Percentiles rank a stretch among this genome's conserved stretches.
Conservation (phyloP, 2,329 filamentous ascomycete species). For the Fusarium udum region DNA sequence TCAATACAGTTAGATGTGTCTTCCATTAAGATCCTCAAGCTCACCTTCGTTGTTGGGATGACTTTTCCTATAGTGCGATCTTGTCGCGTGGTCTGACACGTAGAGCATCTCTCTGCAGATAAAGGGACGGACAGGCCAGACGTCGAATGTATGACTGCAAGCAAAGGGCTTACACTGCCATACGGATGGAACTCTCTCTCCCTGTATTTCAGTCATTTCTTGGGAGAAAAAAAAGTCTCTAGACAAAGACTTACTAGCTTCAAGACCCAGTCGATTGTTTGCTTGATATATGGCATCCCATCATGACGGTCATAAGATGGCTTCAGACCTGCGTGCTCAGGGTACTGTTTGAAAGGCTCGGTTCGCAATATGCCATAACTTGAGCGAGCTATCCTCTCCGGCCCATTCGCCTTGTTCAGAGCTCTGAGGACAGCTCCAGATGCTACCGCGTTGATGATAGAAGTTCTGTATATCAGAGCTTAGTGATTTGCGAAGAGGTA, state of each 20-base stretch:
- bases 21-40: accelerated
- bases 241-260: neutral
- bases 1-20: accelerated
- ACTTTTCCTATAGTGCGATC: neutral
- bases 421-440: neutral
- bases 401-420: neutral
- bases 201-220: neutral
- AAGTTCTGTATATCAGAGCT: neutral
- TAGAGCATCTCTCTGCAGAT: neutral
- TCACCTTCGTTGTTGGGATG: neutral
- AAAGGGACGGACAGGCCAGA: neutral
- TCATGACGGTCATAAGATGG: neutral
- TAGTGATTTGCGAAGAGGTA: too few species aligned
- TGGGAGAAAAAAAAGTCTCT: accelerated
- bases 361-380: neutral
- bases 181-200: accelerated
- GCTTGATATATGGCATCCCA: neutral
- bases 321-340: neutral
- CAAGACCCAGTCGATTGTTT: neutral
- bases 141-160: neutral
- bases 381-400: neutral
- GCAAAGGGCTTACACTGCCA: neutral
- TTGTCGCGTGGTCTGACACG: neutral
- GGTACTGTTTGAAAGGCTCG: neutral
- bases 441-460: neutral